These are phyloP conservation scores for Sporothrix dimorphospora DNA, from an alignment of 2,329 filamentous ascomycete genomes.

Conservation along the genomic window DNA sequence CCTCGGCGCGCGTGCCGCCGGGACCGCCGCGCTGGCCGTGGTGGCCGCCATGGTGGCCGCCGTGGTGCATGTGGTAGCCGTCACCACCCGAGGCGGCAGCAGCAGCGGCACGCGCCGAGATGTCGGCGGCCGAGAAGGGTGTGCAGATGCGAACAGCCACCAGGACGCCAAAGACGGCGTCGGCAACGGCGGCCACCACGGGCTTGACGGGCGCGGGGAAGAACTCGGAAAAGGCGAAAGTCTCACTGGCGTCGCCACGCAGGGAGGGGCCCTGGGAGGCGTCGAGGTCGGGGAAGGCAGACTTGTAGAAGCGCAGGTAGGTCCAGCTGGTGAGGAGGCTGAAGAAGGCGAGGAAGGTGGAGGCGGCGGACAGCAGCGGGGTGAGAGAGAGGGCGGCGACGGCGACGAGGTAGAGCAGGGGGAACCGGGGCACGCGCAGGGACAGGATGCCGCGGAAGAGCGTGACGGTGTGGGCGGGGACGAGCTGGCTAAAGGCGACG, in stretches of 20 bases:
- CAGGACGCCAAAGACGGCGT: conserved; percentile 73
- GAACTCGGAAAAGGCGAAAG: conserved; percentile 93
- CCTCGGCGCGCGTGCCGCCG: conserved; percentile 81
- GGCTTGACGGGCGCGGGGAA: conserved; percentile 86
- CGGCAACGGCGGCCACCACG: conserved; percentile 71
- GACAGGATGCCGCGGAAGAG: conserved; percentile 87
- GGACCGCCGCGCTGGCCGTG: conserved; percentile 54
- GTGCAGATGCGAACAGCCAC: conserved; percentile 78
- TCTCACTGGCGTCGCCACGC: conserved; percentile 91
- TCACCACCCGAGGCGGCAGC: conserved; percentile 71
- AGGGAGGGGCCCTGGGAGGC: conserved; percentile 62
- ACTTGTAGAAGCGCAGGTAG: conserved; percentile 94
- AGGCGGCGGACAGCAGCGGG: conserved; percentile 67
- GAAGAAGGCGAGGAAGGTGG: conserved; percentile 76
- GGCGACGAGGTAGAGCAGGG: conserved; percentile 73
- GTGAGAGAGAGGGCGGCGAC: conserved; percentile 67
- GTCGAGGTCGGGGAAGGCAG: conserved; percentile 69
- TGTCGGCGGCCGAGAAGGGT: conserved; percentile 81
- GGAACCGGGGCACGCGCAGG: conserved; percentile 76
- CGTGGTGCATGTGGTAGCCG: conserved; percentile 58
- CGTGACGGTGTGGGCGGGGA: conserved; percentile 95
- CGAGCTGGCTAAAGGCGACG: conserved; percentile 95
- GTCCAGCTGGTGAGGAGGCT: conserved; percentile 90
- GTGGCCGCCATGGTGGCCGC: conserved; percentile 55
- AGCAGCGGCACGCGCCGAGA: conserved; percentile 56